Evolutionary conservation across 768 basidiomycete genomes (phyloP).

Genomic region (Hygrophorus russula): DNA sequence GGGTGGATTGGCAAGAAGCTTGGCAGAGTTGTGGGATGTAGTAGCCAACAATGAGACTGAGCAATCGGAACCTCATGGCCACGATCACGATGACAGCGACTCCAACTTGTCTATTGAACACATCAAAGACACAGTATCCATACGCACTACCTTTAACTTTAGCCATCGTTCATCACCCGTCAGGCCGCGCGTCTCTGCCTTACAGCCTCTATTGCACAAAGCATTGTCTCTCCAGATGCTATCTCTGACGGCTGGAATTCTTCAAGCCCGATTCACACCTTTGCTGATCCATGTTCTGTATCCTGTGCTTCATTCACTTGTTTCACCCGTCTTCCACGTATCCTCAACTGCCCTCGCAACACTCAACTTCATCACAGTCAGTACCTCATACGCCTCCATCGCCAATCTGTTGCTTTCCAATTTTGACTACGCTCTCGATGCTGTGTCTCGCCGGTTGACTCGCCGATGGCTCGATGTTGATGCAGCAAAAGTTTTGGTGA

Average conservation of each 20-base stretch:
- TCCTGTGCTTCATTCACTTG: conserved; percentile 75
- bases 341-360: conserved; percentile 69
- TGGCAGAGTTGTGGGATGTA: conserved; percentile 66
- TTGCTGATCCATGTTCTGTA: conserved; percentile 75
- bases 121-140: conserved; percentile 48
- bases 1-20: conserved; percentile 46
- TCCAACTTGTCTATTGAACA: conserved; percentile 43
- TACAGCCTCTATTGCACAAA: conserved; percentile 60
- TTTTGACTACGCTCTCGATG: conserved; percentile 92
- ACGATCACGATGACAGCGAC: conserved; percentile 20
- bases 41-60: conserved; percentile 16
- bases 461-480: conserved; percentile 75
- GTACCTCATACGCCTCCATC: conserved; percentile 80
- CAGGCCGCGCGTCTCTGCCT: conserved; percentile 11
- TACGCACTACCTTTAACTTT: conserved; percentile 50
- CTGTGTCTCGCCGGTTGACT: conserved; percentile 75
- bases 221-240: conserved; percentile 66
- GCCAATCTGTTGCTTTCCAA: conserved; percentile 86
- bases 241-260: conserved; percentile 56
- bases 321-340: conserved; percentile 58
- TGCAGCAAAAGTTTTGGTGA: conserved; percentile 78
- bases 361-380: conserved; percentile 57
- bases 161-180: conserved; percentile 22
- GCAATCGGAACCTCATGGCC: conserved; percentile 10
- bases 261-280: conserved; percentile 60